Evolutionary conservation across 352 stramenopile species (phyloP).

Genomic region (Elongisporangium prolatum): DNA sequence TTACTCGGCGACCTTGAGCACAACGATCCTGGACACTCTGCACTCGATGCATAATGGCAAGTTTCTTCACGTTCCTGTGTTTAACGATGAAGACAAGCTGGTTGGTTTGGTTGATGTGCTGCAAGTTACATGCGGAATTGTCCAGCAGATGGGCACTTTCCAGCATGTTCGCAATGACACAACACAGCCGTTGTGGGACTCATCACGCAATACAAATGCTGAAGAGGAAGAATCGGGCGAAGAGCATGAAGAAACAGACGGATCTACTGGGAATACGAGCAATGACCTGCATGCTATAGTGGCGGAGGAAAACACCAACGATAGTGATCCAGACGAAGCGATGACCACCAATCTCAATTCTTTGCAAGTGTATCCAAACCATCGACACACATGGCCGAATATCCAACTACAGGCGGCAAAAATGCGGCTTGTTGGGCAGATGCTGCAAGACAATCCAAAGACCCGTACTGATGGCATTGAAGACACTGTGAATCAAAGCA

Average conservation of each 20-base stretch:
- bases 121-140: slow-evolving; percentile 87
- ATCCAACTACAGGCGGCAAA: background rate
- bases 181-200: slow-evolving; percentile 71
- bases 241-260: slow-evolving; percentile 15
- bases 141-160: slow-evolving; percentile 83
- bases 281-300: slow-evolving; percentile 6
- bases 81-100: slow-evolving; percentile 84
- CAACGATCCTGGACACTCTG: slow-evolving; percentile 95
- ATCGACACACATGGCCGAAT: background rate
- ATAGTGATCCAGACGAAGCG: slow-evolving; percentile 9
- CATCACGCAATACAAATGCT: slow-evolving; percentile 53
- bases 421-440: slow-evolving; percentile 7
- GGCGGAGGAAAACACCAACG: slow-evolving; percentile 24
- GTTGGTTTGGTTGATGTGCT: slow-evolving; percentile 96
- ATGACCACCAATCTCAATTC: background rate
- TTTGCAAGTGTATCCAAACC: background rate
- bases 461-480: background rate
- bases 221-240: slow-evolving; percentile 37
- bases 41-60: slow-evolving; percentile 97
- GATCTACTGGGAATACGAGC: slow-evolving; percentile 3
- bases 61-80: slow-evolving; percentile 96
- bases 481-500: background rate
- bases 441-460: slow-evolving; percentile 33
- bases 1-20: slow-evolving; percentile 89
- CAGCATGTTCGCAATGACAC: slow-evolving; percentile 60